Evolutionary conservation across 257 asterid genomes (phyloP).

Genomic region (Solanum okadae): DNA sequence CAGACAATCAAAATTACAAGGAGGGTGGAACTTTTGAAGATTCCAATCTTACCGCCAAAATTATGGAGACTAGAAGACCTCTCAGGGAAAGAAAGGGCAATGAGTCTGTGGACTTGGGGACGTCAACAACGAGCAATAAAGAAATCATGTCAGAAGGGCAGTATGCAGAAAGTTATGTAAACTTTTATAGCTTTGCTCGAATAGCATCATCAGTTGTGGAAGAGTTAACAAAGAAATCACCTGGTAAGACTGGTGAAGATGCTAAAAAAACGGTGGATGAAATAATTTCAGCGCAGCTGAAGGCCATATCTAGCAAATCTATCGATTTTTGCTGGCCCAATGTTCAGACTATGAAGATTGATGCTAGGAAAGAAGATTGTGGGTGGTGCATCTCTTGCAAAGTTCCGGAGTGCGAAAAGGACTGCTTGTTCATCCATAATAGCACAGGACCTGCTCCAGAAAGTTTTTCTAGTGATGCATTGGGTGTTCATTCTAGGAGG

Average conservation of each 20-base stretch:
- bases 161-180: constrained; percentile 32
- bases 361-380: constrained; percentile 62
- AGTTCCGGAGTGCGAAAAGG: constrained; percentile 54
- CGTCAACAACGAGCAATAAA: constrained; percentile 2
- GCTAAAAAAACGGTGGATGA: constrained; percentile 50
- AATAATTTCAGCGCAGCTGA: constrained; percentile 53
- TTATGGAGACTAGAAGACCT: constrained; percentile 18
- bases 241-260: constrained; percentile 34
- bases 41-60: constrained; percentile 21
- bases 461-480: constrained; percentile 40
- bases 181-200: constrained; percentile 67
- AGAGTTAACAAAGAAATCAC: constrained; percentile 39
- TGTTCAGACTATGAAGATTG: constrained; percentile 20
- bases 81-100: constrained; percentile 15
- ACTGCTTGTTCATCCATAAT: constrained; percentile 61
- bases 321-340: constrained; percentile 66
- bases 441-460: constrained; percentile 37
- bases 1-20: constrained; percentile 15
- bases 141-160: constrained; percentile 18
- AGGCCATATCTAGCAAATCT: constrained; percentile 49
- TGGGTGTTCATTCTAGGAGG: constrained; percentile 34
- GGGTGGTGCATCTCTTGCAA: constrained; percentile 92
- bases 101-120: constrained; percentile 15
- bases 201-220: constrained; percentile 48
- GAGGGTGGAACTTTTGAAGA: constrained; percentile 25